These are phyloP conservation scores for Venturiaceae sp. DNA, from an alignment of 2,329 filamentous ascomycete species.

Conservation along the genomic window DNA sequence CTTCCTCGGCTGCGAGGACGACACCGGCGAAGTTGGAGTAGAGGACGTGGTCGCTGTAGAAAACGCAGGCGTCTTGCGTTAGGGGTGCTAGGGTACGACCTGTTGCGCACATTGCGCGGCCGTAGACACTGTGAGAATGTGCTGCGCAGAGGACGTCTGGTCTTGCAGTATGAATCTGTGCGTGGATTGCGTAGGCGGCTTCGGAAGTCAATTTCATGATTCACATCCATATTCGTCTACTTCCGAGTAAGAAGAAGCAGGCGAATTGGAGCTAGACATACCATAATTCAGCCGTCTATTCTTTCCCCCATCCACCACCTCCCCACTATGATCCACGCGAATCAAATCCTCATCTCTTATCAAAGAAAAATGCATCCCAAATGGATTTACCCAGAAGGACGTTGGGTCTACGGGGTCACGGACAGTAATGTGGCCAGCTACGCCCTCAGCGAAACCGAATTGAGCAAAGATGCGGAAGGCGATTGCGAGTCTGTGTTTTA, in stretches of 20 bases:
- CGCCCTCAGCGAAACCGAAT: slow-evolving; percentile 39
- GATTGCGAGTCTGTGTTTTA: slow-evolving; percentile 33
- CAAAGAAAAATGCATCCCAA: slow-evolving; percentile 51
- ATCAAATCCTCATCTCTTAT: slow-evolving; percentile 60
- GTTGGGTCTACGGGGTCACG: slow-evolving; percentile 49
- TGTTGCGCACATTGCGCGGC: slow-evolving; percentile 52
- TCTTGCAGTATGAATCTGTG: slow-evolving; percentile 47
- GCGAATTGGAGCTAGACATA: neutral
- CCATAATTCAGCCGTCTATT: slow-evolving; percentile 31
- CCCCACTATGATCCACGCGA: slow-evolving; percentile 50
- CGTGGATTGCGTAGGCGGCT: slow-evolving; percentile 51
- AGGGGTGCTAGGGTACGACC: slow-evolving; percentile 50
- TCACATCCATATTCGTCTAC: too few species aligned
- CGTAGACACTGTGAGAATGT: slow-evolving; percentile 49
- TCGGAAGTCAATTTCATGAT: too few species aligned
- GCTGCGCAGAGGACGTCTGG: slow-evolving; percentile 50
- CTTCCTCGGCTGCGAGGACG: slow-evolving; percentile 43
- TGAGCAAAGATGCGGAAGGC: slow-evolving; percentile 36
- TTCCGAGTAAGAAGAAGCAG: slow-evolving; percentile 16
- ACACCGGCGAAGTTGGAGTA: slow-evolving; percentile 45
- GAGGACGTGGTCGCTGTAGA: slow-evolving; percentile 40
- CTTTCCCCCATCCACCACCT: slow-evolving; percentile 52
- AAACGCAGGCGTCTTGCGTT: slow-evolving; percentile 47
- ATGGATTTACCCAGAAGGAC: slow-evolving; percentile 59
- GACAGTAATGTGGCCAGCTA: slow-evolving; percentile 55